A percentile compares a stretch with the other conserved stretches of the same genome.
phyloP scores from a whole-genome alignment of 2,329 filamentous ascomycete genomes.

The Ceratocystis destructans region DNA sequence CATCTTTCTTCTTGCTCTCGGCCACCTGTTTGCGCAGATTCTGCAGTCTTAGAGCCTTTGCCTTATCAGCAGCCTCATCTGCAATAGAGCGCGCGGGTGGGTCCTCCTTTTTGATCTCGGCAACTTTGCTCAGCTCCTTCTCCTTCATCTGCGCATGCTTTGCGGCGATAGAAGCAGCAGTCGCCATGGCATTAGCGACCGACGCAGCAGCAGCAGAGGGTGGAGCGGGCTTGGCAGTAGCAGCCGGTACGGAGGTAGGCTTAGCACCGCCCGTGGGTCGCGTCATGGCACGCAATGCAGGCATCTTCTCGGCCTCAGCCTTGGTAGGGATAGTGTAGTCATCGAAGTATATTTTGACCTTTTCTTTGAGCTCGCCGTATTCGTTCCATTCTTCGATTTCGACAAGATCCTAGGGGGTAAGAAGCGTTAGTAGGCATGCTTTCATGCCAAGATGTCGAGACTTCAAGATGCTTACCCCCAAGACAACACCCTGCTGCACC shows the following conservation, averaged over 20 bases:
- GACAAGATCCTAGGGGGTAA: constrained; percentile 57
- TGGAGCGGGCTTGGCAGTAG: constrained; percentile 22
- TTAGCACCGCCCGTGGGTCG: constrained; percentile 26
- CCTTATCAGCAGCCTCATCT: constrained; percentile 52
- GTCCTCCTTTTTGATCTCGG: constrained; percentile 21
- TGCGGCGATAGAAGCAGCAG: constrained; percentile 22
- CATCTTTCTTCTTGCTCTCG: constrained; percentile 26
- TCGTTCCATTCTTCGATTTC: constrained; percentile 99
- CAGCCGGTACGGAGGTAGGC: constrained; percentile 20
- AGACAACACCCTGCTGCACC: constrained; percentile 70
- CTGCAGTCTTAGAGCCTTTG: constrained; percentile 45
- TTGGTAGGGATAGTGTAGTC: constrained; percentile 45
- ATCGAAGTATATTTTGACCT: constrained; percentile 57
- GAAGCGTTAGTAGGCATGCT: not conserved
- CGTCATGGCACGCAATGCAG: constrained; percentile 18
- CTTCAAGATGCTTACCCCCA: constrained; percentile 55
- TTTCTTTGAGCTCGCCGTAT: constrained; percentile 83
- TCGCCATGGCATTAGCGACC: constrained; percentile 21
- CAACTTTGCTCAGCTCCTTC: constrained; percentile 14
- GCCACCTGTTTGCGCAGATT: constrained; percentile 42
- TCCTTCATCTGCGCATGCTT: constrained; percentile 17
- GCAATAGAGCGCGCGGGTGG: constrained; percentile 42
- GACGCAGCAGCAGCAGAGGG: constrained; percentile 19
- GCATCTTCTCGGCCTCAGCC: constrained; percentile 30
- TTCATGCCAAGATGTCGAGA: not conserved